Conservation (phyloP, 495 filamentous ascomycete genomes). For the Parmelia sp. region DNA sequence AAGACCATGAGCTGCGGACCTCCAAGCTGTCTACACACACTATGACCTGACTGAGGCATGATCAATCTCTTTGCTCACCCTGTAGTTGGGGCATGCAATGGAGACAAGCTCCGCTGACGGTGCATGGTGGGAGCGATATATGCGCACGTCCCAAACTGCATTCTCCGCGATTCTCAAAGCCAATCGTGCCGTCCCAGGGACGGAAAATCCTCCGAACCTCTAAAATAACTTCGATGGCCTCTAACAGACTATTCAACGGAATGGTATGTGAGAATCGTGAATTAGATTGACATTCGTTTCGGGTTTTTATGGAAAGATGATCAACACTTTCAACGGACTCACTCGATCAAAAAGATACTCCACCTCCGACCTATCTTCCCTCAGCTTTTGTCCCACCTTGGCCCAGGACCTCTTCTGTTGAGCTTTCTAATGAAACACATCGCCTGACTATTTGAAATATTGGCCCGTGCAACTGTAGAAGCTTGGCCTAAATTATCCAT, state of each 20-base stretch:
- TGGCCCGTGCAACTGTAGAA: not conserved
- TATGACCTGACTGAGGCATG: not conserved
- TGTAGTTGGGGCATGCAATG: not conserved
- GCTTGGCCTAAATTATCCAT: not conserved
- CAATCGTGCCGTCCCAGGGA: not conserved
- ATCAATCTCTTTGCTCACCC: not conserved
- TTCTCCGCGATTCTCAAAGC: not conserved
- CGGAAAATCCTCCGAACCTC: not conserved
- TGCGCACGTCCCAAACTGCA: not conserved
- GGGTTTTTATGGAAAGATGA: not conserved
- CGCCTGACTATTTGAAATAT: not conserved
- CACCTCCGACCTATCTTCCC: not conserved
- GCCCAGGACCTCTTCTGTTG: not conserved
- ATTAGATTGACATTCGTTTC: not conserved
- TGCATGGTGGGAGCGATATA: not conserved
- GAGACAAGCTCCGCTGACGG: not conserved
- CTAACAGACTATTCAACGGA: not conserved
- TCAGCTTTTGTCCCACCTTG: not conserved
- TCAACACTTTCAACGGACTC: not conserved
- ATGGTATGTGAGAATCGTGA: not conserved
- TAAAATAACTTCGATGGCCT: not conserved
- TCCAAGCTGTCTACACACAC: not conserved
- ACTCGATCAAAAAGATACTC: not conserved
- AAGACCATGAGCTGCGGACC: not conserved
- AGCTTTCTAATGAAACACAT: not conserved